Base-by-base conservation (phyloP, 805 yeast genomes). In the Candida bentonensis region DNA sequence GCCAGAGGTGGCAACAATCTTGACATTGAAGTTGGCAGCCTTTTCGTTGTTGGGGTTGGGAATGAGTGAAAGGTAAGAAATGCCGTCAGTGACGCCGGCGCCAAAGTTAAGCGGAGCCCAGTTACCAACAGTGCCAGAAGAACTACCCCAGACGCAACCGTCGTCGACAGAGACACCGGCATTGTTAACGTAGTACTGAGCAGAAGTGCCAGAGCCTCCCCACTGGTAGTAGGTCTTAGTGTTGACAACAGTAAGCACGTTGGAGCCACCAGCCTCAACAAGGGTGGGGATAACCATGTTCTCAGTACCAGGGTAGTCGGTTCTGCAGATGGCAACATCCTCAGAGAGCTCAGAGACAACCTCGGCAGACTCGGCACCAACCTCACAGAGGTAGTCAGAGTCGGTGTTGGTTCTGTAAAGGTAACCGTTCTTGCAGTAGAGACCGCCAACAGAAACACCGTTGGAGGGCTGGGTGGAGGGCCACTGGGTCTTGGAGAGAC, bases 401-500 rank as follows among this genome's bases (percentile, higher is more conserved):
- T 71, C 67, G 39, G 78, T 57, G 76, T 85, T 84, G 51, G 95
- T 67, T 63, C 79, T 82, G 82, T 85, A 78, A 50, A 89, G 73
- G 68, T 76, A 76, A 54, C 97, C 97, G 61, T 68, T 66, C 64
- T 81, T 73, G 75, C 98, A 89, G 57, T 66, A 63, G 57, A 89
- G 75, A 62, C 98, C 98, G 67, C 98, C 98, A 53, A 89, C 77
- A 39, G 96, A 82, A 46, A 81, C 82, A 69, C 97, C 97, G 63
- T 69, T 74, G 45, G 82, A 52, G 46, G 97, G 97, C 72, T 89
- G 98, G 45, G 61, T 52, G 40, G 79, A 66, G 51, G 97, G 97
- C 95, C 94, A 89, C 72, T 89, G 98, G 46, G 96, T 86, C 78
- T 89, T 89, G 59, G 96, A 85, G 95, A 86, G 85, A 75, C 97